Base-by-base conservation (phyloP, 202 grass and related monocot species). In the Setaria italica region DNA sequence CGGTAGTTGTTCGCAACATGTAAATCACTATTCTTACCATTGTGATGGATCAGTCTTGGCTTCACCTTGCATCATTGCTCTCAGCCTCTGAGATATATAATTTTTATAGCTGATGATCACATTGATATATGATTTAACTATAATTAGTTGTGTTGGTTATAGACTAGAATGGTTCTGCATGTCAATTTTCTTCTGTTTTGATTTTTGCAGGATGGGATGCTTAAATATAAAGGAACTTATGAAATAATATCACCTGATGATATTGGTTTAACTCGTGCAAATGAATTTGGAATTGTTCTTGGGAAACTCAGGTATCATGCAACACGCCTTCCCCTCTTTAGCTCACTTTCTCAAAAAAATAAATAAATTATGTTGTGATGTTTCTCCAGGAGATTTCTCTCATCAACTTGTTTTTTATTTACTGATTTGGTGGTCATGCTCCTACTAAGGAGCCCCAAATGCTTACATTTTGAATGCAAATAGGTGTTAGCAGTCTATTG, bases 161-260 rank as follows among this genome's bases (percentile, higher is more conserved):
- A 58, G 10, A 73, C 11, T 72, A 16, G 3, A 67, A 29, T 11
- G 9, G 1, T 5, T 82, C 29, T 77, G 70, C 9, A 62, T 83
- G 9, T 48, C 12, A 70, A n/a, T 42, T 86, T 70, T 50, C n/a
- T 70, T 30, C 74, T 17, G 9, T 47, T 88, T 62, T 81, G 1
- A 11, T 80, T 88, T 80, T 75, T 89, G 65, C 49, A 99, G 97
- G 97, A 99, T 90, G 97, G 97, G 12, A 99, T 99, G 97, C 91
- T 99, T 83, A 99, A 99, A 82, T 85, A 96, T 81, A 99, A 99
- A 85, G 94, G 88, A 71, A 99, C 97, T 56, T 99, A 99, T 84
- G 97, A 99, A 91, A 99, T 99, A 82, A 96, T 99, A 80, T 99
- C 93, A 0, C 97, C 97, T 74, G 92, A 99, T 33, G 97, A 99